These are phyloP conservation scores for Myrica gale DNA, from an alignment of 306 rosid species.

Conservation along the genomic window DNA sequence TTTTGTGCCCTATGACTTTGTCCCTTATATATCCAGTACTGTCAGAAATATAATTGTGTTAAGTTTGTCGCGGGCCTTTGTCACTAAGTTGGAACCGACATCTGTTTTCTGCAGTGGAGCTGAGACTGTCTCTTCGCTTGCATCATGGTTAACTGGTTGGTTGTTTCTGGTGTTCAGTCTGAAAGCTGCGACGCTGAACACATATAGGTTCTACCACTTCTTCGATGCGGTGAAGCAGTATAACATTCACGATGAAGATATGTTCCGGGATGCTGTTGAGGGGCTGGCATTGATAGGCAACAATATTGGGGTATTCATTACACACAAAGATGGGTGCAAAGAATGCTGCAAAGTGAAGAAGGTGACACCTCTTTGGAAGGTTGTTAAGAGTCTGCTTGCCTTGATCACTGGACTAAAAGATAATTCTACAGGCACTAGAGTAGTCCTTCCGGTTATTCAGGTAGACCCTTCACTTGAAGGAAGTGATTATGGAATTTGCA, in stretches of 20 bases:
- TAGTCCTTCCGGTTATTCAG: too few relatives aligned
- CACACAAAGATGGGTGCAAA: not conserved
- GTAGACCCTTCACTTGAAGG: not conserved
- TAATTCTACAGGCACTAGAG: too few relatives aligned
- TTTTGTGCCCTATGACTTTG: slow-evolving; percentile 1
- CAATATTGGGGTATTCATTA: not conserved
- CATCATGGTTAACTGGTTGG: not conserved
- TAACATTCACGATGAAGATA: too few relatives aligned
- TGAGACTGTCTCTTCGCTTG: slow-evolving; percentile 10
- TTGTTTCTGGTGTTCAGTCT: not conserved
- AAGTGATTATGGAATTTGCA: not conserved
- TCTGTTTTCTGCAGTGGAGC: slow-evolving; percentile 18
- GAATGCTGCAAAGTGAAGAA: not conserved
- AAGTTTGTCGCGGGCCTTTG: not conserved
- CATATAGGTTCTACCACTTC: not conserved
- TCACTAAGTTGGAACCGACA: slow-evolving; percentile 10
- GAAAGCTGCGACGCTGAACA: not conserved
- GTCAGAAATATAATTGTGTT: not conserved
- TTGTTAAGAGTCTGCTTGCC: not conserved
- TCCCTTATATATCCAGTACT: not conserved
- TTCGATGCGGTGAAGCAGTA: not conserved
- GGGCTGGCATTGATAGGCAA: not conserved
- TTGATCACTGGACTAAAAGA: not conserved
- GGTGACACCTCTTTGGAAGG: not conserved
- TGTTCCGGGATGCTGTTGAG: not conserved